Evolutionary conservation across 2,329 filamentous ascomycete species (phyloP).

Genomic region (Juglanconis oblonga): DNA sequence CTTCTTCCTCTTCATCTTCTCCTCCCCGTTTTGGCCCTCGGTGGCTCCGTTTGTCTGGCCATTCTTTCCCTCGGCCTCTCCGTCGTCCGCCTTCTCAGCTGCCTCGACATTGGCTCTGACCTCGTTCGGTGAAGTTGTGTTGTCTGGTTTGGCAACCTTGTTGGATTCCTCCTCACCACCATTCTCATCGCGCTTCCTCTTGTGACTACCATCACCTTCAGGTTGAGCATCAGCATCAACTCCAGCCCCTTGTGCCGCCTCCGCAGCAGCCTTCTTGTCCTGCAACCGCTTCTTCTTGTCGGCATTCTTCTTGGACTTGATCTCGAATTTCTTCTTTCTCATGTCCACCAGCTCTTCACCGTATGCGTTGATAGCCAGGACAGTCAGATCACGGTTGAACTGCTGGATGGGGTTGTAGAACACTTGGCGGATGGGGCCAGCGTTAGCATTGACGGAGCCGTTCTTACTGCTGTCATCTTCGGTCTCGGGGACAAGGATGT

Average conservation of each 20-base stretch:
- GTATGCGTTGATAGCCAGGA: constrained; percentile 87
- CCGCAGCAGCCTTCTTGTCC: constrained; percentile 28
- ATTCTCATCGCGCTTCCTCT: constrained; percentile 41
- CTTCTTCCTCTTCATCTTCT: constrained; percentile 10
- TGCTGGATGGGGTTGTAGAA: constrained; percentile 99
- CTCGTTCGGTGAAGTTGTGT: constrained; percentile 1
- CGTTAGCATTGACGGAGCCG: constrained; percentile 38
- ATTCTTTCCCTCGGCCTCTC: constrained; percentile 7
- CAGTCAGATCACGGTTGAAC: constrained; percentile 94
- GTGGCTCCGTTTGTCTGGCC: constrained; percentile 1
- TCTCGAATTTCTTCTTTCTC: constrained; percentile 31
- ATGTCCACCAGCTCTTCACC: constrained; percentile 55
- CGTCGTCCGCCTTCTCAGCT: constrained; percentile 8
- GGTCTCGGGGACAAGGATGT: constrained; percentile 51
- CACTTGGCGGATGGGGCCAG: constrained; percentile 69
- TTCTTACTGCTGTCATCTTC: constrained; percentile 30
- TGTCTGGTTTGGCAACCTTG: constrained; percentile 11
- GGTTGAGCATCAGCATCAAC: not conserved
- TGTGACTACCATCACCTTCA: constrained; percentile 31
- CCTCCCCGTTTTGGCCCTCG: not conserved
- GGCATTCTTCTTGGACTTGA: constrained; percentile 44
- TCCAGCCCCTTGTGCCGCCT: not conserved
- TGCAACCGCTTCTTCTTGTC: constrained; percentile 41
- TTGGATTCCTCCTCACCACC: constrained; percentile 16
- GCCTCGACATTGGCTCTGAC: constrained; percentile 2